Base-by-base conservation (phyloP, 2,329 filamentous ascomycete species). In the Macrophomina phaseolina region DNA sequence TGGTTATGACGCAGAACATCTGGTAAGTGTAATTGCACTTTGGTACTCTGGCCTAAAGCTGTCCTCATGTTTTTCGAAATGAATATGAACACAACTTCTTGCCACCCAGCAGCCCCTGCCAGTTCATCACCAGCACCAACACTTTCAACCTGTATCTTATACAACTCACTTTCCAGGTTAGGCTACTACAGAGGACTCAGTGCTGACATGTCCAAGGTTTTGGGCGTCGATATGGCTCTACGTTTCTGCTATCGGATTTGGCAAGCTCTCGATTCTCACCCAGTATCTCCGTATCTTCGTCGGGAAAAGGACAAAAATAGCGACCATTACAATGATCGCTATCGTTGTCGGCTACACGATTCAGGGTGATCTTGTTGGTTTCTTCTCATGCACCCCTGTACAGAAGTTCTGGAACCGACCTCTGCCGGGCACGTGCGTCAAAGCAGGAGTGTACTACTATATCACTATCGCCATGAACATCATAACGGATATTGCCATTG, bases 191-290 rank as follows among this genome's bases (percentile, higher is more conserved):
- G 23, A 23, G n/a, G 12, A 23, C 16, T 6, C 11, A 34, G 9
- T 7, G 28, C 56, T 61, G 23, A 61, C 7, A 18, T 16, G 3
- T n/a, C 8, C 34, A 32, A 64, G 60, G 45, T 77, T 78, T 58
- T 78, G 75, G 76, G 72, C 73, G 16, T 73, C 72, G 36, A 67
- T 77, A 0, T 77, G 73, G 74, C 69, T 76, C 5, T 77, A 78
- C 67, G 72, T 73, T 61, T 70, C 77, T 18, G 64, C 73, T 11
- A 70, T 78, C 18, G 74, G 71, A 4, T 68, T 70, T 30, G 76
- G 70, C 30, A 77, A 77, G 61, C 63, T 77, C 2, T 74, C 75
- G 2, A 74, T 78, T 46, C 60, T 64, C 16, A 30, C 48, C 4
- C 63, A 56, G 23, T 76, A 75, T 40, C 71, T 75, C n/a, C 70